These are phyloP conservation scores for Datura wrightii DNA, from an alignment of 257 asterid genomes.

Conservation along the genomic window DNA sequence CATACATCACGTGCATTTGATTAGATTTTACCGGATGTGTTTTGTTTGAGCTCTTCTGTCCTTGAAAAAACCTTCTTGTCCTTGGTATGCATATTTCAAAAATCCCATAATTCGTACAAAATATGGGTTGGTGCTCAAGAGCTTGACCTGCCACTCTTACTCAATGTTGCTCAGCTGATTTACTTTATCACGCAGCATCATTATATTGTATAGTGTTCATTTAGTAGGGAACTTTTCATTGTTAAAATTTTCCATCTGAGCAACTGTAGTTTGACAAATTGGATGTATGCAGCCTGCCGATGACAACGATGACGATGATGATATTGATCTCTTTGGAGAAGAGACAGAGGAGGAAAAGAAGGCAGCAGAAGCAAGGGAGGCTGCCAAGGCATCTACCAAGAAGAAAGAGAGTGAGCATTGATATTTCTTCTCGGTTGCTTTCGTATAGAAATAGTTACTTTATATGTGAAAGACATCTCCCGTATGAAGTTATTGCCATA, in stretches of 20 bases:
- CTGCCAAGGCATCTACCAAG: slow-evolving; percentile 76
- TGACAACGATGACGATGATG: slow-evolving; percentile 67
- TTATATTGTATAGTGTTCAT: background rate
- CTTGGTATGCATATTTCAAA: background rate
- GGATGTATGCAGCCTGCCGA: slow-evolving; percentile 43
- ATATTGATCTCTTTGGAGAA: slow-evolving; percentile 91
- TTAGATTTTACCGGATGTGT: background rate
- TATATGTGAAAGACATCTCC: background rate
- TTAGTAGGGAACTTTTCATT: background rate
- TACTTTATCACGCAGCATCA: background rate
- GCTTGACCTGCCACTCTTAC: background rate
- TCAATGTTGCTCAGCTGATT: too few relatives aligned
- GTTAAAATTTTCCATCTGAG: background rate
- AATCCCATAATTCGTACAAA: background rate
- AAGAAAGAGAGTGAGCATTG: slow-evolving; percentile 91
- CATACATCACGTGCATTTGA: background rate
- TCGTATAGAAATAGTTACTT: background rate
- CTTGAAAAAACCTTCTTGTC: background rate
- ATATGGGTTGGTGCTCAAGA: background rate
- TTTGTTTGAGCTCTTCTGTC: background rate
- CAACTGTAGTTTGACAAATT: background rate
- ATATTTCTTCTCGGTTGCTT: background rate
- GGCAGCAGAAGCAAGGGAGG: slow-evolving; percentile 92
- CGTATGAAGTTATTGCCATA: background rate
- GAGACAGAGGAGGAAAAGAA: slow-evolving; percentile 98